Base-by-base conservation (phyloP, 2,329 filamentous ascomycete genomes). In the Curvularia sp. region DNA sequence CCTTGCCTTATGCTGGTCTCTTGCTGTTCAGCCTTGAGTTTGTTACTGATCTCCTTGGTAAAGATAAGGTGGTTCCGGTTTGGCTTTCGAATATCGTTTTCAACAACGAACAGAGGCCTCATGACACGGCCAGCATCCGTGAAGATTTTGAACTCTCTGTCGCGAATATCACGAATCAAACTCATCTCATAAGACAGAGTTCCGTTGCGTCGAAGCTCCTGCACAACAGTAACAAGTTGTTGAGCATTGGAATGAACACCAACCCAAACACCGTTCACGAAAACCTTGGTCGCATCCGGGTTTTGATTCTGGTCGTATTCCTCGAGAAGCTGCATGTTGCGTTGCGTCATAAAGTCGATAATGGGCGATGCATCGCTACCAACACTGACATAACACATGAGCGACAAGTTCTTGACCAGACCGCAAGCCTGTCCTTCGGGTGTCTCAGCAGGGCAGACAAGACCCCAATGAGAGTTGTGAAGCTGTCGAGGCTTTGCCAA, bases 301-400 rank as follows among this genome's bases (percentile, higher is more conserved):
- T 93, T 94, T 51, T 78, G 74, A 34, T 79, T 76, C 3, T 80
- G 79, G 57, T 83, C 81, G 71, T 97, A 99, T 76, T 99, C 95
- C 76, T 99, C 95, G 0, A 99, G 84, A 2, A 97, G 87, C 74
- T 98, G 94, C 92, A 99, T 97, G 72, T 94, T 93, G 64, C 93
- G 85, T 67, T 94, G 90, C 67, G 94, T 91, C 92, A 99, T 95
- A 81, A 96, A 99, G 69, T 97, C 92, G 38, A 94, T 87, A 68
- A 98, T 90, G 1, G 94, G 93, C 56, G 94, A 90, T 18, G 91
- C 91, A 15, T 93, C 92, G 28, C 93, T 96, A 70, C 94, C 94
- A 49, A 98, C 93, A 71, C 93, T 97, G 73, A 99, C 93, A 71
- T 96, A 97, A 75, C 95, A 98, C 94, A 99, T 98, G 51, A 99